Evolutionary conservation across 2,329 filamentous ascomycete genomes (phyloP).

Genomic region (Gremmenia infestans): DNA sequence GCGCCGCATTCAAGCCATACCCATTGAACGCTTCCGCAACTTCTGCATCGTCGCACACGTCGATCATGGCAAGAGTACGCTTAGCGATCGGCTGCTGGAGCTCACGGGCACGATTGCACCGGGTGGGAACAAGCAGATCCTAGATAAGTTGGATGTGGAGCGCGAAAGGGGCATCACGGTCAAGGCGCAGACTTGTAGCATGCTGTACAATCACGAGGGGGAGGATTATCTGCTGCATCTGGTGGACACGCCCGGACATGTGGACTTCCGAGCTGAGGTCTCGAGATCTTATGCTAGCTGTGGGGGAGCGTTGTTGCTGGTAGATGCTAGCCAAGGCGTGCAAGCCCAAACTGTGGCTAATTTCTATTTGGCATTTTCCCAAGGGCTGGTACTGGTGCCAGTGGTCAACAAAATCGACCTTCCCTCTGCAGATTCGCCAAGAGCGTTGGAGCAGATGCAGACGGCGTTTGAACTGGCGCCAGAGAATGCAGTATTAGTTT

Average conservation of each 20-base stretch:
- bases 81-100: constrained; percentile 88
- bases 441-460: constrained; percentile 81
- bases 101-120: constrained; percentile 87
- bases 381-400: constrained; percentile 79
- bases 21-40: constrained; percentile 78
- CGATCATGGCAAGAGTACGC: constrained; percentile 96
- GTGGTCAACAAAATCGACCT: constrained; percentile 98
- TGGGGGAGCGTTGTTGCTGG: constrained; percentile 83
- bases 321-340: constrained; percentile 93
- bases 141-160: constrained; percentile 97
- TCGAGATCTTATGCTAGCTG: constrained; percentile 94
- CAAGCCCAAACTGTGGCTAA: constrained; percentile 98
- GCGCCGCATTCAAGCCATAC: constrained; percentile 64
- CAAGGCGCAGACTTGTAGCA: constrained; percentile 97
- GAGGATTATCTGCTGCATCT: constrained; percentile 90
- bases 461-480: constrained; percentile 84
- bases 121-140: constrained; percentile 86
- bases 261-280: constrained; percentile 96
- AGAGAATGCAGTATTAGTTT: constrained; percentile 69
- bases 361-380: constrained; percentile 94
- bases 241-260: constrained; percentile 94
- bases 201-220: constrained; percentile 86
- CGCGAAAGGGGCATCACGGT: constrained; percentile 95
- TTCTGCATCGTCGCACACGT: constrained; percentile 99
- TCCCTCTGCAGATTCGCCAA: constrained; percentile 77